Percentiles rank a stretch among this genome's conserved stretches.
phyloP scores from a whole-genome alignment of 2,329 filamentous ascomycete species.

The Teratosphaeria pseudoeucalypti region DNA sequence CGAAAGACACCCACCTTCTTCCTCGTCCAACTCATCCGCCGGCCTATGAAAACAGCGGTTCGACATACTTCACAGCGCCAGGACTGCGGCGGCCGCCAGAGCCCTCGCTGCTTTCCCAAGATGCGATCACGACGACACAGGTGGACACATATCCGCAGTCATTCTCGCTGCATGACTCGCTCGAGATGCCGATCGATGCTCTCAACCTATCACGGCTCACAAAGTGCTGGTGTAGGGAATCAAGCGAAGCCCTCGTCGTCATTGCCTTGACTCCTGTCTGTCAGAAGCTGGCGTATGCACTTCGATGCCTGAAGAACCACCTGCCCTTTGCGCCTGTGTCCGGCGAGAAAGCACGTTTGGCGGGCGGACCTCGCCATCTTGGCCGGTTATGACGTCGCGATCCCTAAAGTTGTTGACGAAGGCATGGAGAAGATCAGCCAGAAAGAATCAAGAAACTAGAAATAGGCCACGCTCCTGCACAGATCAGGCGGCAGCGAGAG shows the following conservation, averaged over 20 bases:
- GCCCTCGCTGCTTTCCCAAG: not conserved
- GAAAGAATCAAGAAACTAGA: not conserved
- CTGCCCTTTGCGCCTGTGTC: too few relatives aligned
- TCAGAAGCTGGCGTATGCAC: too few relatives aligned
- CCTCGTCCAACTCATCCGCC: not conserved
- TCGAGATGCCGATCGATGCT: not conserved
- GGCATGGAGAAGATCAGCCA: not conserved
- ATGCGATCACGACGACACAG: not conserved
- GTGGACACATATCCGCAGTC: not conserved
- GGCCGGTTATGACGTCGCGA: not conserved
- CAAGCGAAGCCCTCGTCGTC: not conserved
- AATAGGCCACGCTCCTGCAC: not conserved
- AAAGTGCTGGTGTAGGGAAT: not conserved
- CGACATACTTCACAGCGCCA: not conserved
- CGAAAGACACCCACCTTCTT: not conserved
- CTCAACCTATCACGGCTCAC: not conserved
- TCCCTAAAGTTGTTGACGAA: not conserved
- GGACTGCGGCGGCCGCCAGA: not conserved
- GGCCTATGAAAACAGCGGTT: not conserved
- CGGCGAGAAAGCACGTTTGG: too few relatives aligned
- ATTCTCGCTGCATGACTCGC: not conserved
- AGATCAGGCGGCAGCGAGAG: not conserved
- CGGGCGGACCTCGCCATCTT: not conserved
- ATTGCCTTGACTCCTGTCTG: not conserved
- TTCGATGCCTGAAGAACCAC: too few relatives aligned